Base-by-base conservation (phyloP, 1,139 yeast species). In the Groenewaldozyma sp. region DNA sequence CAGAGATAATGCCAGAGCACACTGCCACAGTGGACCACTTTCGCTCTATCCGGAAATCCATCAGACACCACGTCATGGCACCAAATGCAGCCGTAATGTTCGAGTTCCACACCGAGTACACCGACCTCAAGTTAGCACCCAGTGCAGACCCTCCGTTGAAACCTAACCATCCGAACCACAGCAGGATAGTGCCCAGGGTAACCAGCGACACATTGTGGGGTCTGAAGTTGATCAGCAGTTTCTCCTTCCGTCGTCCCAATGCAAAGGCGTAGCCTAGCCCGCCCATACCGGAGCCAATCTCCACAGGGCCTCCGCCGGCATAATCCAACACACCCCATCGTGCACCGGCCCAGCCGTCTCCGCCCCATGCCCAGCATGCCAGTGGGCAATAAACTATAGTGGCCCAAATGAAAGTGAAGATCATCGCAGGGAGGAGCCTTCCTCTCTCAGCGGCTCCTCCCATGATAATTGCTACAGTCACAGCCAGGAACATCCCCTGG, bases 301-400 rank as follows among this genome's bases (percentile, higher is more conserved):
- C 97, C 32, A 91, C 95, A 1, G 96, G 95, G 0, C 97, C 97
- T 39, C 96, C 96, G 29, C 98, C 98, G 24, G 98, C 97, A 61
- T 86, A 91, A 60, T 91, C 98, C 43, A 88, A 68, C 1, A 81
- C 97, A 16, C 95, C 95, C 74, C 95, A 88, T 52, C 74, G 71
- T 62, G 69, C 74, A 26, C 55, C 60, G 31, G 95, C 95, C 97
- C 97, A 91, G 33, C 97, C 97, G 35, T 79, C 78, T 1, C 80
- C 55, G 44, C 87, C 82, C 98, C 97, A 91, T 43, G 84, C 78
- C 96, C 97, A 88, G 63, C 78, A 83, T 3, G 91, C 93, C 18
- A 91, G 74, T 0, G 97, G 97, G 59, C 94, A 82, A 62, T 88
- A 91, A 13, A 87, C 97, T 4, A 84, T 55, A 1, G 98, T 88